Evolutionary conservation across 176 grass and related monocot genomes (phyloP), one percentile per base, ranked within the genome.

Genomic region (Avena sativa): DNA sequence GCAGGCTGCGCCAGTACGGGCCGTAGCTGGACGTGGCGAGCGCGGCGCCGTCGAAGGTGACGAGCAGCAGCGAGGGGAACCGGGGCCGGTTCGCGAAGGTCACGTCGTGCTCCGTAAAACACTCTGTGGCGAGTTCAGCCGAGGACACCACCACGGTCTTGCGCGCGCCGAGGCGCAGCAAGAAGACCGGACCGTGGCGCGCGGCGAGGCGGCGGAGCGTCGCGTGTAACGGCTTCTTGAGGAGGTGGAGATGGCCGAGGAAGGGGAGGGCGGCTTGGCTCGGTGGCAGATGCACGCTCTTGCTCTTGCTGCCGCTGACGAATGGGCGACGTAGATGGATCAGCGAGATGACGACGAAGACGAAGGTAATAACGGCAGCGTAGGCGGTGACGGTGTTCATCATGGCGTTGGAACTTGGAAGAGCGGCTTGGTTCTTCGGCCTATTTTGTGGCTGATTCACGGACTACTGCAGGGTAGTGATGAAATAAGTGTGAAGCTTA

Each of bases 171-270:
- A 92, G 81, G 44, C 82, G 87, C 74, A 94, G 89, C 11, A 60
- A 57, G 57, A 94, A 55, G 40, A 91, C 34, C 10, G 89, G 89
- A 38, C 87, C 89, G 4, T 85, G 61, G 36, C 44, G 43, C 67
- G 61, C 78, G 8, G 87, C 81, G 74, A 93, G 80, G 9, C 61
- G 25, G 0, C 69, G 12, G 4, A 96, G 88, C 9, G 73, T 30
- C 1, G 43, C 85, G 82, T 93, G 94, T 57, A 96, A 78, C 46
- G 94, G 89, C 9, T 62, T 16, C 47, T 88, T 88, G 63, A 93
- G 51, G 38, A 93, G 83, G 85, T 96, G 87, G 51, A 93, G 89
- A 36, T 96, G 94, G 21, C 91, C 89, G 13, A 93, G 51, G 20
- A 93, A 69, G 11, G 89, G 94, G 7, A 87, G 16, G 14, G 89